phyloP scores from a whole-genome alignment of 441 rosid genomes.

The Codiaeum variegatum region DNA sequence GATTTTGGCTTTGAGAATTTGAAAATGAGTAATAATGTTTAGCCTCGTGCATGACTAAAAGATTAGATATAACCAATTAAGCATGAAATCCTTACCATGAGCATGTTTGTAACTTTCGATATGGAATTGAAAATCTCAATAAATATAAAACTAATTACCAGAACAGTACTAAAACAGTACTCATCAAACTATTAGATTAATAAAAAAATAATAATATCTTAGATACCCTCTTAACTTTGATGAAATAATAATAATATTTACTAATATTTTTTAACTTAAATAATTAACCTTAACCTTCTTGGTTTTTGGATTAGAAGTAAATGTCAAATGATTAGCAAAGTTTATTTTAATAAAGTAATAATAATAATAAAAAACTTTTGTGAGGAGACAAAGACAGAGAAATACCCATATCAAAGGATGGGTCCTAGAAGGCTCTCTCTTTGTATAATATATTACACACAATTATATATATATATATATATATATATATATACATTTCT shows the following conservation, averaged over 20 bases:
- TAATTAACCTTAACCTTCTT: not conserved
- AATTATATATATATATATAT: too few relatives aligned
- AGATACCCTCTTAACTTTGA: not conserved
- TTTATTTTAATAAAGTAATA: not conserved
- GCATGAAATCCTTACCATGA: too few relatives aligned
- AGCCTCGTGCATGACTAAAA: too few relatives aligned
- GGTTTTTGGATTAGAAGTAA: constrained; percentile 1
- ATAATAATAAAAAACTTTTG: not conserved
- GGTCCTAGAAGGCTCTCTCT: constrained; percentile 44
- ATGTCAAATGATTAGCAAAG: constrained; percentile 20
- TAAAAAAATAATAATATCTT: not conserved
- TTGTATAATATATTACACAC: constrained; percentile 29
- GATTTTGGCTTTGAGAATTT: too few relatives aligned
- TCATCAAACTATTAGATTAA: not conserved
- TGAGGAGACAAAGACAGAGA: constrained; percentile 13
- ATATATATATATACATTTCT: constrained; percentile 31
- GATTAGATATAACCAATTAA: too few relatives aligned
- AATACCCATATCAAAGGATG: constrained; percentile 31
- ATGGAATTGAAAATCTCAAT: too few relatives aligned
- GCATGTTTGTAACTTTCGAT: too few relatives aligned
- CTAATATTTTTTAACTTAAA: not conserved
- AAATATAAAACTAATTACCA: too few relatives aligned
- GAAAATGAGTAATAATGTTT: too few relatives aligned
- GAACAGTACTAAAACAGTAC: too few relatives aligned
- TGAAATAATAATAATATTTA: not conserved